Percentiles rank a stretch among this genome's conserved stretches.
These are phyloP conservation scores for Melianthus villosus DNA, from an alignment of 441 rosid species.

Conservation along the genomic window DNA sequence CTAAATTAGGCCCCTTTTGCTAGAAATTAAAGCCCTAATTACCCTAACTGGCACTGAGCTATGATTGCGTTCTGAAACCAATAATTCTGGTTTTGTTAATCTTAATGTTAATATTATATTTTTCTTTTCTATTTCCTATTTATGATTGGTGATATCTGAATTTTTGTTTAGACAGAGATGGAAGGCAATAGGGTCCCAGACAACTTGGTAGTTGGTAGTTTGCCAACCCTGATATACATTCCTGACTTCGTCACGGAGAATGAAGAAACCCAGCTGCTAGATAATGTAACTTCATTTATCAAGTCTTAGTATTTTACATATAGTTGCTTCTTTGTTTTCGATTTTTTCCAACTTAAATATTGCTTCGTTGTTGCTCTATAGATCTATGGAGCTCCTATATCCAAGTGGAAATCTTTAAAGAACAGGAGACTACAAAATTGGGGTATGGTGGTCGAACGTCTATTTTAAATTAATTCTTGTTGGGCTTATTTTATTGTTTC, in stretches of 20 bases:
- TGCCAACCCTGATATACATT: slow-evolving; percentile 49
- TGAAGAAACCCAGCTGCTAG: slow-evolving; percentile 42
- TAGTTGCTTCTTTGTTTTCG: neutral
- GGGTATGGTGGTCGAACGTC: slow-evolving; percentile 33
- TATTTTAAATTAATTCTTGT: neutral
- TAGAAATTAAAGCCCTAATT: too few relatives aligned
- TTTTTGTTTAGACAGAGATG: too few relatives aligned
- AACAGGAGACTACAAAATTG: slow-evolving; percentile 78
- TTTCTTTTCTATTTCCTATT: too few relatives aligned
- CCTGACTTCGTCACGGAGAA: slow-evolving; percentile 42
- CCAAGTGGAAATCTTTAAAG: slow-evolving; percentile 73
- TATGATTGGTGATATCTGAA: neutral
- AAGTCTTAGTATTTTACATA: neutral
- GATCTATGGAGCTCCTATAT: slow-evolving; percentile 48
- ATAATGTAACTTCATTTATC: slow-evolving; percentile 21
- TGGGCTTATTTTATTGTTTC: neutral
- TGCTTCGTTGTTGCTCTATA: slow-evolving; percentile 8
- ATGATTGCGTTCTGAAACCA: too few relatives aligned
- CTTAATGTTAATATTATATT: too few relatives aligned
- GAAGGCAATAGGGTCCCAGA: slow-evolving; percentile 21
- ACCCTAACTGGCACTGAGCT: too few relatives aligned
- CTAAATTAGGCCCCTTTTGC: too few relatives aligned
- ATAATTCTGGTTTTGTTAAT: too few relatives aligned
- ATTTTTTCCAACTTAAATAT: neutral
- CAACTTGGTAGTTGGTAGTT: slow-evolving; percentile 32